Evolutionary conservation across 164 flowering plant genomes (phyloP).

Genomic region (Sedum album): DNA sequence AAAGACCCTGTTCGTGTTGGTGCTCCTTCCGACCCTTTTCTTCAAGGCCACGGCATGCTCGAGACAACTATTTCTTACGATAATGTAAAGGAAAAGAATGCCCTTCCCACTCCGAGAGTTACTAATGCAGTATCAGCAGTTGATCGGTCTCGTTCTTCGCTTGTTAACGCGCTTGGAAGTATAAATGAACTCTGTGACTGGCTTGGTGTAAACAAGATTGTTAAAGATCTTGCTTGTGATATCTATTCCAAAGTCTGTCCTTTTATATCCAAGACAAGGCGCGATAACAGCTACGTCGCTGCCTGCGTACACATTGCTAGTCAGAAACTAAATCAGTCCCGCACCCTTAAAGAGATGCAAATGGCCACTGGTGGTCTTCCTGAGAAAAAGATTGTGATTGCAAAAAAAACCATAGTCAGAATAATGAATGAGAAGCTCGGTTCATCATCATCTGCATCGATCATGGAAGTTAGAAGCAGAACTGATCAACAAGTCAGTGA

Average conservation of each 20-base stretch:
- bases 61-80: not conserved
- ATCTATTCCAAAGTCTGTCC: not conserved
- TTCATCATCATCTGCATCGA: not conserved
- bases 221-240: constrained; percentile 2
- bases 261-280: not conserved
- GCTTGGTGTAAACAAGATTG: constrained; percentile 3
- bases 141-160: not conserved
- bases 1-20: not conserved
- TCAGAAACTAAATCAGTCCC: not conserved
- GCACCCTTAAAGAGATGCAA: constrained; percentile 7
- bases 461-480: not conserved
- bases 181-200: not conserved
- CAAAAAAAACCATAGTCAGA: not conserved
- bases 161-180: not conserved
- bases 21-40: not conserved
- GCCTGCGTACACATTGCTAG: constrained; percentile 4
- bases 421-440: not conserved
- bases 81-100: too few relatives aligned
- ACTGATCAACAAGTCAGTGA: not conserved
- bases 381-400: not conserved
- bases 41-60: not conserved
- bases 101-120: not conserved
- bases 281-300: not conserved
- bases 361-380: not conserved
- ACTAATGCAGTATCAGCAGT: not conserved